Evolutionary conservation across 2,329 filamentous ascomycete species (phyloP).

Genomic region (Diplodia scrobiculata): DNA sequence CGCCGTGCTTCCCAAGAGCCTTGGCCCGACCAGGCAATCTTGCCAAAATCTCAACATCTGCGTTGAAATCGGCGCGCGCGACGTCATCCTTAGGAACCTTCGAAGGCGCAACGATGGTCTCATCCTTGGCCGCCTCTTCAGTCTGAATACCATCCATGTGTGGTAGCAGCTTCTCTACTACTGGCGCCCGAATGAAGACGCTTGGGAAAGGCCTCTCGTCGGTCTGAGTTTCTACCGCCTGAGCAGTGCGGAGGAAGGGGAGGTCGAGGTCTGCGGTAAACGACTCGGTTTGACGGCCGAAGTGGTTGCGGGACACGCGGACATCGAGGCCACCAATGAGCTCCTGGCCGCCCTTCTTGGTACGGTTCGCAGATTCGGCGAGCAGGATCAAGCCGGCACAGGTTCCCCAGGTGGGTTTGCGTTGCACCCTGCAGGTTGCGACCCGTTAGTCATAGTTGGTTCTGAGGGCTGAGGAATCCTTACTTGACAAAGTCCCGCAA

Average conservation of each 20-base stretch:
- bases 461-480: conserved; percentile 38
- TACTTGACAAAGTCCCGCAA: conserved; percentile 89
- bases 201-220: conserved; percentile 65
- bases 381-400: conserved; percentile 93
- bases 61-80: conserved; percentile 50
- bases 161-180: conserved; percentile 79
- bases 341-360: conserved; percentile 88
- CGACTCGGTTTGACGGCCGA: conserved; percentile 88
- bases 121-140: conserved; percentile 51
- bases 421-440: conserved; percentile 59
- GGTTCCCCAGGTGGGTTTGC: conserved; percentile 90
- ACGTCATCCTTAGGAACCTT: conserved; percentile 51
- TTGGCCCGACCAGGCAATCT: conserved; percentile 57
- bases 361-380: conserved; percentile 81
- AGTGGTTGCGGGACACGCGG: conserved; percentile 89
- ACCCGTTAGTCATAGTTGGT: conserved; percentile 18
- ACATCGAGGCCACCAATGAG: conserved; percentile 90
- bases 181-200: conserved; percentile 91
- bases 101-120: conserved; percentile 61
- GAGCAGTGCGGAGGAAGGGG: conserved; percentile 61
- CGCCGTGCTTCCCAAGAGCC: conserved; percentile 52
- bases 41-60: conserved; percentile 61
- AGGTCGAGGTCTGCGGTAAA: conserved; percentile 77
- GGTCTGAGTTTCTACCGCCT: conserved; percentile 37
- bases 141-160: conserved; percentile 54